These are phyloP conservation scores for Lumnitzera littorea DNA, from an alignment of 345 rosid genomes.

Conservation along the genomic window DNA sequence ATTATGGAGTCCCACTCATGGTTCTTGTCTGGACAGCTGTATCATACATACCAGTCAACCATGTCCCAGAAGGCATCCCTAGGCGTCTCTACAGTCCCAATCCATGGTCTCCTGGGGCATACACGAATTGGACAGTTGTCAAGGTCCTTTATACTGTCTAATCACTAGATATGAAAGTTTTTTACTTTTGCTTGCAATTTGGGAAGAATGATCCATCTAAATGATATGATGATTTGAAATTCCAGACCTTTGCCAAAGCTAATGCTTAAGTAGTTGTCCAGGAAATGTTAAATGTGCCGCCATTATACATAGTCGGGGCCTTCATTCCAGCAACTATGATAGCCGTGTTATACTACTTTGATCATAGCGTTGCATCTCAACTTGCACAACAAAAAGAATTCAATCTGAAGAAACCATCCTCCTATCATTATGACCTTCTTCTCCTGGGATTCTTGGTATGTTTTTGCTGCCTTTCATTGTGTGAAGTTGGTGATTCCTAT, in stretches of 20 bases:
- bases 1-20: conserved; percentile 57
- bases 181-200: neutral
- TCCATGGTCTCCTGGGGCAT: conserved; percentile 65
- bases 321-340: conserved; percentile 66
- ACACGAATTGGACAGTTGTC: conserved; percentile 54
- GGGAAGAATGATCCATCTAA: neutral
- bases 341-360: conserved; percentile 61
- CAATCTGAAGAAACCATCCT: conserved; percentile 58
- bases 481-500: neutral
- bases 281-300: conserved; percentile 55
- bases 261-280: conserved; percentile 13
- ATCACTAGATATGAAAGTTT: neutral
- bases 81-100: conserved; percentile 58
- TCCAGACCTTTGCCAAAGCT: conserved; percentile 8
- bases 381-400: conserved; percentile 59
- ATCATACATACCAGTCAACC: conserved; percentile 44
- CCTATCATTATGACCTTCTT: conserved; percentile 56
- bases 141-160: conserved; percentile 22
- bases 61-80: conserved; percentile 54
- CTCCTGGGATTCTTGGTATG: conserved; percentile 50
- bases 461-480: neutral
- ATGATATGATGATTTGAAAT: neutral
- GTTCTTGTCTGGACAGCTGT: conserved; percentile 52
- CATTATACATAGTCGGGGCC: conserved; percentile 51
- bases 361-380: conserved; percentile 64